A percentile compares a stretch with the other conserved stretches of the same genome.
These are phyloP conservation scores for Aureobasidium subglaciale DNA, from an alignment of 2,329 filamentous ascomycete genomes.

Conservation along the genomic window DNA sequence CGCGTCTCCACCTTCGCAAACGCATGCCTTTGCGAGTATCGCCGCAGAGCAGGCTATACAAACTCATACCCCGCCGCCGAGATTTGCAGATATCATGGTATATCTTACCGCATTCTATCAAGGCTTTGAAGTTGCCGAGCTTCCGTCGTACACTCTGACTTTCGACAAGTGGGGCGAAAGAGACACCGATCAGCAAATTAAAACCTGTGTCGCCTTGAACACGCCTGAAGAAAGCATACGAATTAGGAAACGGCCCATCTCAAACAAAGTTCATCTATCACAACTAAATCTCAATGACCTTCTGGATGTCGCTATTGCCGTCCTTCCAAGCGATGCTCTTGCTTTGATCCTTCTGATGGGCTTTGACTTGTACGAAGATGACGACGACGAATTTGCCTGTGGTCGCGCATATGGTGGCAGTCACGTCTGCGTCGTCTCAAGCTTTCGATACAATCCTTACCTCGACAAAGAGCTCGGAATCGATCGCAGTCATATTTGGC, in stretches of 20 bases:
- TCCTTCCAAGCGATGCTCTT: constrained; percentile 41
- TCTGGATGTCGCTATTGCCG: not conserved
- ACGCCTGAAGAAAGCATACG: not conserved
- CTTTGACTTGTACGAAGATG: constrained; percentile 59
- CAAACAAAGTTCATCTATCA: not conserved
- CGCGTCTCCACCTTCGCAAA: too few relatives aligned
- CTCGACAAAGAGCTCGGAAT: constrained; percentile 22
- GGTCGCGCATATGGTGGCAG: constrained; percentile 60
- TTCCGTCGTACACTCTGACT: not conserved
- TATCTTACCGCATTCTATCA: not conserved
- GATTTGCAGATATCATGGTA: not conserved
- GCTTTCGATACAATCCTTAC: constrained; percentile 53
- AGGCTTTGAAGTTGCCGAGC: not conserved
- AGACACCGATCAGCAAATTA: too few relatives aligned
- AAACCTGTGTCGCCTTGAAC: not conserved
- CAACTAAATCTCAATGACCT: not conserved
- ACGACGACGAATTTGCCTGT: constrained; percentile 61
- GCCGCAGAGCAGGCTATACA: too few relatives aligned
- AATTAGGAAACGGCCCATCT: not conserved
- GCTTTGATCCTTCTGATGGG: constrained; percentile 50
- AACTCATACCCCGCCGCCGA: too few relatives aligned
- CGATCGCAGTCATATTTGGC: not conserved
- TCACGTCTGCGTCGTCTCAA: constrained; percentile 55
- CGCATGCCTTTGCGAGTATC: too few relatives aligned
- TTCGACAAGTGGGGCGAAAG: not conserved